These are phyloP conservation scores for Entoloma clypeatum DNA, from an alignment of 1,284 basidiomycete species.

Conservation along the genomic window DNA sequence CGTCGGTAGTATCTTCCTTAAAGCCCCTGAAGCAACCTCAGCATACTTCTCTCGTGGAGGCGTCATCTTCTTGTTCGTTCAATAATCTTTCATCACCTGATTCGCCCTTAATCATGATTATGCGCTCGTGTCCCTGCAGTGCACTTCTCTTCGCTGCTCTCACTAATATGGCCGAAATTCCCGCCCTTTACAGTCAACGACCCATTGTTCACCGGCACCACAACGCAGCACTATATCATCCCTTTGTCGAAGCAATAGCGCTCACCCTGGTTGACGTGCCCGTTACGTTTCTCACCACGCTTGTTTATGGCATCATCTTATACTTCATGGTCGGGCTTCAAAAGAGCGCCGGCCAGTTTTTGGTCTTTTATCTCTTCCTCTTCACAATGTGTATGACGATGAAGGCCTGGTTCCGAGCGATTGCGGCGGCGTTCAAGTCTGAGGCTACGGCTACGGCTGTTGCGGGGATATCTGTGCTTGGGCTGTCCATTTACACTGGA, in stretches of 20 bases:
- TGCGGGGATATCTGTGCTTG: conserved; percentile 47
- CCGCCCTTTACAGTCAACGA: conserved; percentile 66
- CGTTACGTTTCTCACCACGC: conserved; percentile 50
- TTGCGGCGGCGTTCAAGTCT: conserved; percentile 44
- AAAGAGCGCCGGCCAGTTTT: conserved; percentile 32
- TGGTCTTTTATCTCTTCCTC: conserved; percentile 44
- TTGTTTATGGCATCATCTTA: conserved; percentile 52
- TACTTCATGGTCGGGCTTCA: conserved; percentile 67
- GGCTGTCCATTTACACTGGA: conserved; percentile 48
- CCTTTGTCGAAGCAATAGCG: conserved; percentile 63
- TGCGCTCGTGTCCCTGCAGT: conserved; percentile 24
- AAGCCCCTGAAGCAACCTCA: conserved; percentile 54
- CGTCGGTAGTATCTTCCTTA: conserved; percentile 74
- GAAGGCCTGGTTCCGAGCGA: conserved; percentile 51
- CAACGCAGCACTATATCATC: conserved; percentile 61
- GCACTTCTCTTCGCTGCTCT: conserved; percentile 53
- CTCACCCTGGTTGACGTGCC: conserved; percentile 71
- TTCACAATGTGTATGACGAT: conserved; percentile 42
- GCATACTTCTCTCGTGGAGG: conserved; percentile 82
- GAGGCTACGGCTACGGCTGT: conserved; percentile 44
- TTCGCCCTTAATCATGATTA: too few relatives aligned
- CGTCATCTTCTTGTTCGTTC: conserved; percentile 62
- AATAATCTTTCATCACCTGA: background rate
- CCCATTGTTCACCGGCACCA: conserved; percentile 65
- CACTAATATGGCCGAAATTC: conserved; percentile 69